These are phyloP conservation scores for Astrothelium macrocarpum DNA, from an alignment of 495 filamentous ascomycete genomes.

Conservation along the genomic window DNA sequence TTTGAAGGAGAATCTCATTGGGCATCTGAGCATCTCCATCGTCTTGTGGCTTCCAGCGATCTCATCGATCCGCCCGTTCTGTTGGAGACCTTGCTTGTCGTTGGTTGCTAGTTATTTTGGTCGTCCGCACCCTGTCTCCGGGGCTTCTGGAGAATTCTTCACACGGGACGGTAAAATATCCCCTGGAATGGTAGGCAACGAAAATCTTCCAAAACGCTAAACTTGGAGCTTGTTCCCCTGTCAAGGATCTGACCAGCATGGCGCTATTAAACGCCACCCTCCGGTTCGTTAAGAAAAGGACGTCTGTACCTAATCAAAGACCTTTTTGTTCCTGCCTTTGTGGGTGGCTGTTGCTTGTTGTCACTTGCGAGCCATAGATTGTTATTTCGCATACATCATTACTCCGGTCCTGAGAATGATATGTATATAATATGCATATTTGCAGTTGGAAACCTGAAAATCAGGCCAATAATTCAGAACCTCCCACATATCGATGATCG, in stretches of 20 bases:
- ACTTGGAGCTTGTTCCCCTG: neutral
- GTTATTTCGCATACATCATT: neutral
- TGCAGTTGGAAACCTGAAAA: no score
- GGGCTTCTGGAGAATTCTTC: neutral
- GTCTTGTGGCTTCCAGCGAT: neutral
- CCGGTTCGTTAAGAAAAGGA: neutral
- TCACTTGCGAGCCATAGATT: no score
- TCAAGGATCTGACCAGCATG: neutral
- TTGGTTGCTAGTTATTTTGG: neutral
- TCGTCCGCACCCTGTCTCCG: neutral
- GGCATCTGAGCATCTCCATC: neutral
- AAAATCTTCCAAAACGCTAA: neutral
- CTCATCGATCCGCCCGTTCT: neutral
- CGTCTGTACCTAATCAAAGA: neutral
- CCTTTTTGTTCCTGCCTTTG: neutral
- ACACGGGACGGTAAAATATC: neutral
- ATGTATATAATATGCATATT: no score
- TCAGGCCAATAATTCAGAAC: no score
- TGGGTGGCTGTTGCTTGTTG: neutral
- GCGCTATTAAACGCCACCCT: neutral
- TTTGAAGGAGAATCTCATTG: neutral
- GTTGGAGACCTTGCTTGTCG: neutral
- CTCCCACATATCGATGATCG: no score
- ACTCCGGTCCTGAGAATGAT: no score
- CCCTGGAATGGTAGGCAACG: neutral